Base-by-base conservation (phyloP, 2,329 filamentous ascomycete species). In the Claviceps sp. region DNA sequence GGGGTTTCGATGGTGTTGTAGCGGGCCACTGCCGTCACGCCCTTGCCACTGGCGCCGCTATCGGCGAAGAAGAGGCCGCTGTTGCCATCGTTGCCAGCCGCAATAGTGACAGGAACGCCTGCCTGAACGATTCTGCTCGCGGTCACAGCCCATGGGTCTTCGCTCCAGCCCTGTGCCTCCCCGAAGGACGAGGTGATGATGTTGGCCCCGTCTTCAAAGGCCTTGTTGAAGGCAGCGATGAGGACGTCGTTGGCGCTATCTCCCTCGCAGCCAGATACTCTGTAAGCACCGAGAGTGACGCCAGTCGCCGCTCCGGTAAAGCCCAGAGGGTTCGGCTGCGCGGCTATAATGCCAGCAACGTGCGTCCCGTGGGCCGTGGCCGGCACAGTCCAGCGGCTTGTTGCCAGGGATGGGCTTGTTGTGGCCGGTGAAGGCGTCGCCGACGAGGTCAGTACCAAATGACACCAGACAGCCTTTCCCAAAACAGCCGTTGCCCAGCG, bases 401-500 rank as follows among this genome's bases (percentile, higher is more conserved):
- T 57, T 51, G 47, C 69, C 68, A 0, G 70, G 69, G 0, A 61
- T 55, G 3, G 67, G 66, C 0, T 52, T 47, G n/a, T 61, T 62
- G 5, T 52, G 50, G 6, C 62, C 64, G 22, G 60, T 61, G 34
- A 55, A 62, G 14, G 46, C 50, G 51, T 74, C 68, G 9, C 71
- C 71, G 4, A 71, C 65, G 48, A 75, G 61, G 41, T 75, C 72
- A 34, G 63, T 66, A 2, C 74, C 73, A 51, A 63, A 65, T 5
- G 65, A 62, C 8, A 77, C 68, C 14, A 74, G 64, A 55, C 65
- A 74, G 0, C 71, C 72, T 18, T 46, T 20, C 2, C 74, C 74
- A 54, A 74, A 75, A 49, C 72, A 70, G 5, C 24, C 24, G 24
- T 37, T 22, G 14, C 82, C 82, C 0, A 85, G 72, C 22, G 78